These are phyloP conservation scores for Aspergillaceae sp. DNA, from an alignment of 2,329 filamentous ascomycete genomes.

Conservation along the genomic window DNA sequence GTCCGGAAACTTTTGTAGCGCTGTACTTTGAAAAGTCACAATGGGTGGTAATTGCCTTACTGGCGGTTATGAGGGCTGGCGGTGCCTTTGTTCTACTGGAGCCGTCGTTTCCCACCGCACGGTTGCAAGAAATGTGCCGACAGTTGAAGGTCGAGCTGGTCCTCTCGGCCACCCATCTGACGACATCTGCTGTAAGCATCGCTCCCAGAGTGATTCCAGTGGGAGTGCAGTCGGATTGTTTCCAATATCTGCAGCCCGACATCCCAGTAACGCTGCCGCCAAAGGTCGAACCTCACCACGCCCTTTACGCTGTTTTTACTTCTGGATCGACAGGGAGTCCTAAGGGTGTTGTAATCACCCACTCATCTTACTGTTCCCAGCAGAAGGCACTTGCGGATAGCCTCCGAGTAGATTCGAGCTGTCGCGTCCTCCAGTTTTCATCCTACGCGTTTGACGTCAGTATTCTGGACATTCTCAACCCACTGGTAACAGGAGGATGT, in stretches of 20 bases:
- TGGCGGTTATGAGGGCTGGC: background rate
- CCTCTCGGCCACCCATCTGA: background rate
- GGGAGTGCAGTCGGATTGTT: background rate
- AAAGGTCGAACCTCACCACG: constrained; percentile 29
- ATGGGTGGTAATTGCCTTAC: background rate
- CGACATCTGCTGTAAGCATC: background rate
- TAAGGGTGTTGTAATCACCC: constrained; percentile 59
- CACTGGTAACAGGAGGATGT: constrained; percentile 49
- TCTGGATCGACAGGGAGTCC: constrained; percentile 90
- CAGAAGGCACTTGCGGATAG: background rate
- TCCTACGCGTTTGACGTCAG: constrained; percentile 34
- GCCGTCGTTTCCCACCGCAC: background rate
- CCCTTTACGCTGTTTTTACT: constrained; percentile 85
- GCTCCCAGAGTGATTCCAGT: background rate
- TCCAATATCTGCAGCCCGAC: background rate
- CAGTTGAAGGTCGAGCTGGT: no score
- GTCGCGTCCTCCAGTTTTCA: constrained; percentile 30
- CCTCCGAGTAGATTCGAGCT: background rate
- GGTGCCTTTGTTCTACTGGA: background rate
- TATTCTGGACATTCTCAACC: constrained; percentile 47
- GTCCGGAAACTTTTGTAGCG: background rate
- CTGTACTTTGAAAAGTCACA: background rate
- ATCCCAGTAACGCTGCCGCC: background rate
- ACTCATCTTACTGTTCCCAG: constrained; percentile 8
- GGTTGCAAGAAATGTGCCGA: background rate